These are phyloP conservation scores for Stephania yunnanensis DNA, from an alignment of 164 flowering plant genomes.

Conservation along the genomic window DNA sequence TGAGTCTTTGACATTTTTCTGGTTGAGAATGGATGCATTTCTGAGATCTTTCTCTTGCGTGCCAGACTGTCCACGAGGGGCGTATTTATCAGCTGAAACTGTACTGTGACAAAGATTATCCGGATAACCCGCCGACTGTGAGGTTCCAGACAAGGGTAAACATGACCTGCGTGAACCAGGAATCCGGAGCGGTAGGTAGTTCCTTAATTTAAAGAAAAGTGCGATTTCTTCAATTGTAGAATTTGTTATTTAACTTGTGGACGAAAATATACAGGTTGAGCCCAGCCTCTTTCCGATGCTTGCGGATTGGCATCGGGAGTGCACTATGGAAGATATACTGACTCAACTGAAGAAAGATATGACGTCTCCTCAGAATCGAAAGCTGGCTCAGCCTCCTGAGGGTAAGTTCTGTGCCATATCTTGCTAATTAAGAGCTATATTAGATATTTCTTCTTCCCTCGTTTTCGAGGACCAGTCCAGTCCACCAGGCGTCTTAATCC, in stretches of 20 bases:
- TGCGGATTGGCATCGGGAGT: conserved; percentile 64
- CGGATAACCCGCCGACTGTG: conserved; percentile 63
- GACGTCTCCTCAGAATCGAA: conserved; percentile 74
- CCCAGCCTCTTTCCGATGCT: conserved; percentile 71
- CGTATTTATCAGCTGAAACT: conserved; percentile 76
- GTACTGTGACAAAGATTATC: conserved; percentile 73
- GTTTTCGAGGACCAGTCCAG: too few species aligned
- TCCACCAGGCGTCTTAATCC: too few species aligned
- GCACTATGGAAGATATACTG: conserved; percentile 74
- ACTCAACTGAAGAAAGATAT: conserved; percentile 76
- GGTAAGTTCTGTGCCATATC: conserved; percentile 26
- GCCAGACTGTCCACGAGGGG: conserved; percentile 75
- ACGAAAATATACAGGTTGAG: conserved; percentile 46
- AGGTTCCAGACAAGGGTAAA: conserved; percentile 71
- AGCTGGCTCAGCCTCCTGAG: conserved; percentile 75
- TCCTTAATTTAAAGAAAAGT: background rate
- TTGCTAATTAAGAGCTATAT: background rate
- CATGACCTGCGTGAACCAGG: conserved; percentile 77
- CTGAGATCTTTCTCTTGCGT: conserved; percentile 8
- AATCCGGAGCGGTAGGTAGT: conserved; percentile 64
- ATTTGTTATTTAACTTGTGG: conserved; percentile 3
- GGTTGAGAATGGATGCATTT: background rate
- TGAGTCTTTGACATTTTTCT: background rate
- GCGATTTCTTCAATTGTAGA: background rate
- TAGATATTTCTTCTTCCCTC: background rate